These are phyloP conservation scores for Penicillium lividum DNA, from an alignment of 495 filamentous ascomycete species.

Conservation along the genomic window DNA sequence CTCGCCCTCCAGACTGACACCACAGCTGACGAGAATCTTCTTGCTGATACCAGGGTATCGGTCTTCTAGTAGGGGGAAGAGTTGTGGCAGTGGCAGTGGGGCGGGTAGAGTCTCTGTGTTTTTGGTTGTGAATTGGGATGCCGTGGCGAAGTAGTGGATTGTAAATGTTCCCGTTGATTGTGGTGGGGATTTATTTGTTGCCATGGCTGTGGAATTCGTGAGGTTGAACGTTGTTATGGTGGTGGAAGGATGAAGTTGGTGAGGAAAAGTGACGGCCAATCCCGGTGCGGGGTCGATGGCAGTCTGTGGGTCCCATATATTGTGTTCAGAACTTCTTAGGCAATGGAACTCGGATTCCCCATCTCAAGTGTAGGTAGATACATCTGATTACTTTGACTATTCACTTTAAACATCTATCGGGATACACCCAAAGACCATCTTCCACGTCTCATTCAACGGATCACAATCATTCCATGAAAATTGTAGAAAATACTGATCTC, in stretches of 20 bases:
- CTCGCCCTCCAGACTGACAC: constrained; percentile 82
- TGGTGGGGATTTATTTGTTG: neutral
- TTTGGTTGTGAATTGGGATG: constrained; percentile 70
- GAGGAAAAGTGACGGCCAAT: constrained; percentile 13
- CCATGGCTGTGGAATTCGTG: neutral
- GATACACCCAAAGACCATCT: constrained; percentile 4
- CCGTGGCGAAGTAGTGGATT: constrained; percentile 85
- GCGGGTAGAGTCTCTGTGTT: constrained; percentile 70
- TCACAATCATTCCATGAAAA: constrained; percentile 13
- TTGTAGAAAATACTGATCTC: constrained; percentile 24
- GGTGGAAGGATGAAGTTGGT: neutral
- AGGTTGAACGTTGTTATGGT: neutral
- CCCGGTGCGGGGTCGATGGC: constrained; percentile 14
- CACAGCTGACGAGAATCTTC: constrained; percentile 71
- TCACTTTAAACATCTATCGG: neutral
- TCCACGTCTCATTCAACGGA: neutral
- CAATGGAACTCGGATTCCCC: too few species aligned
- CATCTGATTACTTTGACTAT: neutral
- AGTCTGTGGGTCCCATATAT: neutral
- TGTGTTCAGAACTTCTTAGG: neutral
- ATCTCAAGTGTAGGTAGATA: too few species aligned
- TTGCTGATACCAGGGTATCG: constrained; percentile 76
- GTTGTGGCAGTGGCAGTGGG: constrained; percentile 62
- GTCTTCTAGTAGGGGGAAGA: constrained; percentile 74
- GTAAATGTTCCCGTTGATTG: constrained; percentile 54